Conservation (phyloP, 495 filamentous ascomycete genomes). For the Talaromyces liani region DNA sequence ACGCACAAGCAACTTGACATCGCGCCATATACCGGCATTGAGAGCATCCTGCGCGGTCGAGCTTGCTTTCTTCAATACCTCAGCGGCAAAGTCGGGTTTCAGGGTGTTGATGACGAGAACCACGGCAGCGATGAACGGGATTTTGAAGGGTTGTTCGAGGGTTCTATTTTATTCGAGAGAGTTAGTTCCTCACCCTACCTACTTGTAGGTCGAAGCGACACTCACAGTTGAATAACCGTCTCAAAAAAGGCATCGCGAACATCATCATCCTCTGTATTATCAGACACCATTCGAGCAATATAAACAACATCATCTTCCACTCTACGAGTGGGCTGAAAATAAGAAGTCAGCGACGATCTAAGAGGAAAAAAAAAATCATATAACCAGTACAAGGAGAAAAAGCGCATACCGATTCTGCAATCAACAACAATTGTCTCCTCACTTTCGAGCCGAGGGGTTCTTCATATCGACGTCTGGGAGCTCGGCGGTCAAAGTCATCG, state of each 20-base stretch:
- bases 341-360: neutral
- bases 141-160: slow-evolving; percentile 92
- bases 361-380: neutral
- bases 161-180: slow-evolving; percentile 28
- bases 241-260: slow-evolving; percentile 61
- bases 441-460: slow-evolving; percentile 69
- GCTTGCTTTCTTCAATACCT: slow-evolving; percentile 56
- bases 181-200: slow-evolving; percentile 10
- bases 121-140: slow-evolving; percentile 81
- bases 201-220: neutral
- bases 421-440: slow-evolving; percentile 69
- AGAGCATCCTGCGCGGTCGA: slow-evolving; percentile 53
- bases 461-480: slow-evolving; percentile 71
- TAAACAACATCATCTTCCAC: slow-evolving; percentile 73
- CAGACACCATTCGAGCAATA: slow-evolving; percentile 68
- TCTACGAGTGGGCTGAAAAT: slow-evolving; percentile 53
- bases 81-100: slow-evolving; percentile 61
- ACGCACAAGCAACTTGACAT: slow-evolving; percentile 82
- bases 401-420: slow-evolving; percentile 70
- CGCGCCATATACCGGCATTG: slow-evolving; percentile 70
- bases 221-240: slow-evolving; percentile 66
- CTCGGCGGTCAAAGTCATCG: slow-evolving; percentile 64
- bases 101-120: slow-evolving; percentile 67
- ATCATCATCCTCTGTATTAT: slow-evolving; percentile 76
- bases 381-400: slow-evolving; percentile 6